Percentiles rank a stretch among this genome's conserved stretches.
These are phyloP conservation scores for Glonium stellatum DNA, from an alignment of 495 filamentous ascomycete genomes.

Conservation along the genomic window DNA sequence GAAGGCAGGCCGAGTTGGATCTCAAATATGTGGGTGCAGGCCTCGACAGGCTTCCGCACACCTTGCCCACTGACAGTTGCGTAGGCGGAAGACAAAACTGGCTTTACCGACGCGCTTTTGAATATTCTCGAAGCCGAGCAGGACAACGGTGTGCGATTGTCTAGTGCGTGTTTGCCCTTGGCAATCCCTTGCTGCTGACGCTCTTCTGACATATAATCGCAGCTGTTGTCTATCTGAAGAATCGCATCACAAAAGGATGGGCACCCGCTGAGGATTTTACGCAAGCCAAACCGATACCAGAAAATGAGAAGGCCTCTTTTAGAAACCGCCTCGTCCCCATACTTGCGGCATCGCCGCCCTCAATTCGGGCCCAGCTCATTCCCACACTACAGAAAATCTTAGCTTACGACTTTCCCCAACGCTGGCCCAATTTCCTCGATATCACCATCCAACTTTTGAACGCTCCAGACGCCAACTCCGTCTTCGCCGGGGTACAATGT, in stretches of 20 bases:
- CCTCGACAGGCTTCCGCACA: slow-evolving; percentile 8
- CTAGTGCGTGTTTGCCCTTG: slow-evolving; percentile 55
- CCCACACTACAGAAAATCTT: slow-evolving; percentile 93
- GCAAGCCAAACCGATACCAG: slow-evolving; percentile 65
- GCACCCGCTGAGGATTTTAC: slow-evolving; percentile 61
- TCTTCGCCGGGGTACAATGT: slow-evolving; percentile 90
- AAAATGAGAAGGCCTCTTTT: slow-evolving; percentile 82
- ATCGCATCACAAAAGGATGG: slow-evolving; percentile 89
- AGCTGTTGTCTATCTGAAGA: slow-evolving; percentile 98
- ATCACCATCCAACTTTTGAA: slow-evolving; percentile 81
- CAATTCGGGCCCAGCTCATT: slow-evolving; percentile 82
- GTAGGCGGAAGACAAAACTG: slow-evolving; percentile 85
- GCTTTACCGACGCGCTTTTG: slow-evolving; percentile 83
- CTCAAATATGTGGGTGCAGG: slow-evolving; percentile 74
- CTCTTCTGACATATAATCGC: slow-evolving; percentile 23
- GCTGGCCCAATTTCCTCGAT: slow-evolving; percentile 89
- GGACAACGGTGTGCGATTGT: slow-evolving; percentile 73
- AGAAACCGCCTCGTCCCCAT: slow-evolving; percentile 81
- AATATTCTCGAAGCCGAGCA: slow-evolving; percentile 85
- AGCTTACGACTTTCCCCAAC: slow-evolving; percentile 85
- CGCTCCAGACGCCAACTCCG: slow-evolving; percentile 72
- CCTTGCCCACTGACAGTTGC: slow-evolving; percentile 20
- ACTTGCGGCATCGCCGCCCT: slow-evolving; percentile 68
- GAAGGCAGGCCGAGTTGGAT: slow-evolving; percentile 83
- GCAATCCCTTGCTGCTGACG: slow-evolving; percentile 4